These are phyloP conservation scores for Pythium plurisporium DNA, from an alignment of 352 stramenopile species.

Conservation along the genomic window DNA sequence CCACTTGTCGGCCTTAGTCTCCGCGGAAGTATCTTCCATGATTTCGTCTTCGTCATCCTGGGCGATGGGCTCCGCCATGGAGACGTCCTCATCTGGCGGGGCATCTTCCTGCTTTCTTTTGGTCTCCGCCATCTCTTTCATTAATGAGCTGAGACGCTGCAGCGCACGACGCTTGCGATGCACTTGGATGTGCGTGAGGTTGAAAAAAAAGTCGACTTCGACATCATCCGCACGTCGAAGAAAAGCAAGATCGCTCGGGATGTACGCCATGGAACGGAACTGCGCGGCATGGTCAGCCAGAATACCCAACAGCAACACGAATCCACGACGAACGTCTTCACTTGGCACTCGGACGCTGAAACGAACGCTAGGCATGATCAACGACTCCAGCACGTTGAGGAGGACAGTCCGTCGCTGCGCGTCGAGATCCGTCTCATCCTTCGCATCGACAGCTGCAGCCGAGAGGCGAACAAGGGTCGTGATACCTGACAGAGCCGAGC, in stretches of 20 bases:
- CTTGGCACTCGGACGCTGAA: constrained; percentile 70
- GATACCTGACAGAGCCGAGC: constrained; percentile 52
- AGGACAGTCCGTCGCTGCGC: constrained; percentile 23
- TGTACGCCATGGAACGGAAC: constrained; percentile 42
- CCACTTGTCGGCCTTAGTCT: constrained; percentile 18
- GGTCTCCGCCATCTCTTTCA: constrained; percentile 71
- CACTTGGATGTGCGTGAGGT: constrained; percentile 97
- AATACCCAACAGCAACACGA: constrained; percentile 77
- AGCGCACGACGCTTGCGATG: constrained; percentile 93
- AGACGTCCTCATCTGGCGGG: not conserved
- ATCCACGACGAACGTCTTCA: constrained; percentile 79
- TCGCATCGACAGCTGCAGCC: constrained; percentile 19
- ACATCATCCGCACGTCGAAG: constrained; percentile 80
- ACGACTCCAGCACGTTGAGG: constrained; percentile 77
- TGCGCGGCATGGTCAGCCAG: constrained; percentile 45
- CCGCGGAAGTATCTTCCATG: constrained; percentile 13
- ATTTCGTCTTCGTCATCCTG: constrained; percentile 9
- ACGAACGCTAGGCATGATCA: constrained; percentile 87
- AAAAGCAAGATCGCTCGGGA: constrained; percentile 64
- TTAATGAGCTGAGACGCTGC: constrained; percentile 81
- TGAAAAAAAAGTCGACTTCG: constrained; percentile 98
- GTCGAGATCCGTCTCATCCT: constrained; percentile 20
- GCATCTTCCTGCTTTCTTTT: constrained; percentile 25
- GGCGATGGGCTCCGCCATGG: constrained; percentile 1
- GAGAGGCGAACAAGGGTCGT: constrained; percentile 49